Base-by-base conservation (phyloP, 768 basidiomycete species). In the Leucosporidium yakuticum region DNA sequence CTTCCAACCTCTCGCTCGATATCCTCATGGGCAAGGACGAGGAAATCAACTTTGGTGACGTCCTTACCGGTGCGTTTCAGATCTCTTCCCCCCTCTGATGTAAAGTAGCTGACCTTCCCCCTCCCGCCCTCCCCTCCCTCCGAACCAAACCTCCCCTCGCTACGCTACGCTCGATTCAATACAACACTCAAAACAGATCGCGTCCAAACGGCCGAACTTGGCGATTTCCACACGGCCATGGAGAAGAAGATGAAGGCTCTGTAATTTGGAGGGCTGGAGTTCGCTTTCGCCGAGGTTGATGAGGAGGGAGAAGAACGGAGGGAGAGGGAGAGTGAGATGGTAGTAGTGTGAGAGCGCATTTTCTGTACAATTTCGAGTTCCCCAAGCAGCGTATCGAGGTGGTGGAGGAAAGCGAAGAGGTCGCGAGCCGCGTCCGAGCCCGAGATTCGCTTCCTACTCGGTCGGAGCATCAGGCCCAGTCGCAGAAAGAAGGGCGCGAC, bases 11-110 rank as follows among this genome's bases (percentile, higher is more conserved):
- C 49, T 88, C 90, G 71, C 85, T 94, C 32, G 95, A 99, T 78
- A 90, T 98, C 74, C 79, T 99, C 66, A 89, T 90, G 86, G 95
- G 95, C 56, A 86, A 88, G 49, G 95, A 99, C 76, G 91, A 96
- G 78, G 82, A 80, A 29, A 82, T 99, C 63, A 87, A 88, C 32
- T 83, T 87, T 6, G 80, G 80, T 3, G 95, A 98, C 76, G 83
- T 95, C 73, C 89, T 97, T 82, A 81, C 84, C 49, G 87, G 92
- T 86, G 74, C 55, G 85, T 44, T 79, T 48, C 54, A n/a, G n/a
- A 7, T 63, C 66, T 48, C 25, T 56, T 49, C 51, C 2, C 20
- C 21, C 39, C 25, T 27, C 49, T 55, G 4, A 20, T 27, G 21
- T 47, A 23, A 29, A 7, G 51, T n/a, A 23, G n/a, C 32, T 39